Percentiles rank a stretch among this genome's conserved stretches.
These are phyloP conservation scores for Ophiostoma ips DNA, from an alignment of 2,329 filamentous ascomycete species.

Conservation along the genomic window DNA sequence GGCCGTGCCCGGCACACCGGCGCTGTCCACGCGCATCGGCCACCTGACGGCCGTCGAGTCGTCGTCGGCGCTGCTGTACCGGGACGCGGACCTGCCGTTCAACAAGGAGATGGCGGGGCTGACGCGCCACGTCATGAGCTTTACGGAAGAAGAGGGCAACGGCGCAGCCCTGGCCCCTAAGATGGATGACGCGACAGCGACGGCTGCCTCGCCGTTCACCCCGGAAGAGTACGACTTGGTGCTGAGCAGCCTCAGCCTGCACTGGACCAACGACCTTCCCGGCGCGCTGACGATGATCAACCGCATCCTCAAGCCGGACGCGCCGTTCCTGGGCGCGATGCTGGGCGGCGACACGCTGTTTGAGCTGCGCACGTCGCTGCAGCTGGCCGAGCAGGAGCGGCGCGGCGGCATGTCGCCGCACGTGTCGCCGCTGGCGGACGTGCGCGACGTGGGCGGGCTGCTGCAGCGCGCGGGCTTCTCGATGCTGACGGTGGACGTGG, in stretches of 20 bases:
- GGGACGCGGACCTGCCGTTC: constrained; percentile 62
- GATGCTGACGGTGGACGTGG: constrained; percentile 90
- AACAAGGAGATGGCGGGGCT: constrained; percentile 62
- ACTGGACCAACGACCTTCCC: constrained; percentile 97
- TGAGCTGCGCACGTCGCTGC: constrained; percentile 83
- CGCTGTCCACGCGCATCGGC: constrained; percentile 56
- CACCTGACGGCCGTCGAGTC: constrained; percentile 72
- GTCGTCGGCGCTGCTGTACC: constrained; percentile 62
- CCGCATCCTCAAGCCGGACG: constrained; percentile 73
- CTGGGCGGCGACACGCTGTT: constrained; percentile 88
- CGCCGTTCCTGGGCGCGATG: constrained; percentile 90
- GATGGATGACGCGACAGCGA: not conserved
- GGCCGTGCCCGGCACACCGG: constrained; percentile 41
- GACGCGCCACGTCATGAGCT: constrained; percentile 57
- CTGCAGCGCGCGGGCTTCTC: constrained; percentile 83
- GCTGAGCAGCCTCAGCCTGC: constrained; percentile 74
- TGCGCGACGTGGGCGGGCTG: constrained; percentile 78
- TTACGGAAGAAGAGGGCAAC: constrained; percentile 36
- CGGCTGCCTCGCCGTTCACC: constrained; percentile 36
- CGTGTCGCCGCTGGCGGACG: constrained; percentile 82
- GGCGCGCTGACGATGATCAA: constrained; percentile 76
- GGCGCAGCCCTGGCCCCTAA: not conserved
- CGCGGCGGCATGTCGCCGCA: constrained; percentile 84
- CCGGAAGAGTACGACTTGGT: constrained; percentile 76
- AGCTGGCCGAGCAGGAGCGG: constrained; percentile 82